Percentiles rank a stretch among this genome's conserved stretches.
phyloP scores from a whole-genome alignment of 495 filamentous ascomycete genomes.

The Xylona heveae region DNA sequence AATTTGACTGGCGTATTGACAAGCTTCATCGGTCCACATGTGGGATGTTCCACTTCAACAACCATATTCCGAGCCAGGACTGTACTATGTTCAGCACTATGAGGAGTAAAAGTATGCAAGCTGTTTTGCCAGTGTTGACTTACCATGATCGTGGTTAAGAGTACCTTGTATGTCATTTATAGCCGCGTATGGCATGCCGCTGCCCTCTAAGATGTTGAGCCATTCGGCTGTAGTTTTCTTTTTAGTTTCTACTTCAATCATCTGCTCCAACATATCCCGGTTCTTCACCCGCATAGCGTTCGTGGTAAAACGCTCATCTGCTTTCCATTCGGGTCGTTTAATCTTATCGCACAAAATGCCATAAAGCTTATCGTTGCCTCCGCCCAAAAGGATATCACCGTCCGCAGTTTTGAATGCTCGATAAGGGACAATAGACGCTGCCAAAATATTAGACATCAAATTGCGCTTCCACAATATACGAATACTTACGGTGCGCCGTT shows the following conservation, averaged over 20 bases:
- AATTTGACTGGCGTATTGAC: slow-evolving; percentile 95
- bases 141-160: slow-evolving; percentile 63
- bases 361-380: slow-evolving; percentile 83
- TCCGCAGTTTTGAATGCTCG: slow-evolving; percentile 81
- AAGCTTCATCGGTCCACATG: slow-evolving; percentile 68
- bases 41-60: slow-evolving; percentile 58
- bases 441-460: not conserved
- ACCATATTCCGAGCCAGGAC: slow-evolving; percentile 78
- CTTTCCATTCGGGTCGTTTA: slow-evolving; percentile 59
- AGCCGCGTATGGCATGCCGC: slow-evolving; percentile 85
- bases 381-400: slow-evolving; percentile 79
- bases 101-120: not conserved
- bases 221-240: slow-evolving; percentile 72
- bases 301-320: slow-evolving; percentile 48
- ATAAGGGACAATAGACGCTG: slow-evolving; percentile 92
- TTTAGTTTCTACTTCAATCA: slow-evolving; percentile 53
- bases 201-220: slow-evolving; percentile 70
- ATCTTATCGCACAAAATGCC: slow-evolving; percentile 66
- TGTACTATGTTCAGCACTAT: slow-evolving; percentile 10
- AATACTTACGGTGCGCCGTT: slow-evolving; percentile 72
- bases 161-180: slow-evolving; percentile 81
- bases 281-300: slow-evolving; percentile 72
- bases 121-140: too few species aligned
- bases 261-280: slow-evolving; percentile 46
- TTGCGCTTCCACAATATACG: too few species aligned